Conservation (phyloP, 495 filamentous ascomycete species). For the Amniculicola lignicola region DNA sequence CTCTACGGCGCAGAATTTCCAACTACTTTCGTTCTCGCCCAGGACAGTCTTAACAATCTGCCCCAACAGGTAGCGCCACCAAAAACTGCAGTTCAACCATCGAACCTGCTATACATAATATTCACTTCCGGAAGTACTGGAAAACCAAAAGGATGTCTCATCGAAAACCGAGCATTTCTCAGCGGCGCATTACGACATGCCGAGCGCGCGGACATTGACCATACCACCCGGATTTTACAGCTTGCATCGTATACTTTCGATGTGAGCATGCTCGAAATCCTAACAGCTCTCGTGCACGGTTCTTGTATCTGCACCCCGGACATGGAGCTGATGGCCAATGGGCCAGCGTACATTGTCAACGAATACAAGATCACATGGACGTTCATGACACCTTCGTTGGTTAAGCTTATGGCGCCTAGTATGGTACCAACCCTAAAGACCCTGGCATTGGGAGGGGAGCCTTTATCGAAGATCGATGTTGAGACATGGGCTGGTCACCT, state of each 20-base stretch:
- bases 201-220: conserved; percentile 40
- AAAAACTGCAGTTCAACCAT: conserved; percentile 5
- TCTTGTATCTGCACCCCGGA: conserved; percentile 60
- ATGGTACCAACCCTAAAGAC: conserved; percentile 29
- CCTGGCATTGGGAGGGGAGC: conserved; percentile 31
- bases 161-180: conserved; percentile 49
- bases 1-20: conserved; percentile 23
- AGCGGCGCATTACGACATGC: conserved; percentile 50
- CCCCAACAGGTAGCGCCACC: not conserved
- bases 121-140: conserved; percentile 55
- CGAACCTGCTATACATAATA: conserved; percentile 48
- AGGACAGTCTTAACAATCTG: conserved; percentile 16
- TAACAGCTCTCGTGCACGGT: conserved; percentile 52
- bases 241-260: conserved; percentile 57
- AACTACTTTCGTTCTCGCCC: conserved; percentile 13
- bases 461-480: conserved; percentile 21
- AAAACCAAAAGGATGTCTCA: conserved; percentile 50
- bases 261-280: conserved; percentile 52
- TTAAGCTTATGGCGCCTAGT: conserved; percentile 31
- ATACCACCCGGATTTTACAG: conserved; percentile 48
- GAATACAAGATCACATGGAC: conserved; percentile 51
- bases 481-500: conserved; percentile 26
- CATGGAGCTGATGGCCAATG: conserved; percentile 53
- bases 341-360: conserved; percentile 48
- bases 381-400: conserved; percentile 54